Evolutionary conservation across 2,329 filamentous ascomycete genomes (phyloP).

Genomic region (Magnaporthiopsis poae): DNA sequence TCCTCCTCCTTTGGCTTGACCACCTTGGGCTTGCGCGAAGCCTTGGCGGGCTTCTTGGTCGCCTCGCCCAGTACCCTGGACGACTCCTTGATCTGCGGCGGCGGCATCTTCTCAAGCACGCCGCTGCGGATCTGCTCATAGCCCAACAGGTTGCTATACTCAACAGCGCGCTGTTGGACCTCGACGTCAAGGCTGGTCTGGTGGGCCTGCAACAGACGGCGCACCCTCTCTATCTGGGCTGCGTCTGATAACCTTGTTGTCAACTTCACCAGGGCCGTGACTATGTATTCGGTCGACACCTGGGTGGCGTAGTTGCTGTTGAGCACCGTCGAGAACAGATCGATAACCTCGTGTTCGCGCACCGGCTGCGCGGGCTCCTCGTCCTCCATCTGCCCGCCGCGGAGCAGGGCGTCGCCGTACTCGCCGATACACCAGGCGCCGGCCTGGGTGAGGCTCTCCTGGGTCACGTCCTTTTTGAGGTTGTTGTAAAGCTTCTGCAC

Average conservation of each 20-base stretch:
- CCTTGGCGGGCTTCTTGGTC: conserved; percentile 51
- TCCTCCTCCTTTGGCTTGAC: conserved; percentile 84
- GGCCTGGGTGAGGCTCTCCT: conserved; percentile 86
- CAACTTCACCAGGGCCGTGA: conserved; percentile 89
- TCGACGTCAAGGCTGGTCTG: conserved; percentile 87
- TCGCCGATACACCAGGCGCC: conserved; percentile 97
- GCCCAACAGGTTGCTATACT: conserved; percentile 89
- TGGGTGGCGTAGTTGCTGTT: conserved; percentile 92
- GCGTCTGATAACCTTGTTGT: conserved; percentile 77
- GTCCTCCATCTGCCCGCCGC: conserved; percentile 84
- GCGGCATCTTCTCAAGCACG: conserved; percentile 94
- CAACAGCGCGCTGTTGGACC: conserved; percentile 88
- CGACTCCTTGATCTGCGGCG: conserved; percentile 92
- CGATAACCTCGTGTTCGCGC: conserved; percentile 79
- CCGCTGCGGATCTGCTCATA: conserved; percentile 80
- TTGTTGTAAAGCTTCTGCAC: conserved; percentile 88
- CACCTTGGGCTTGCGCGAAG: conserved; percentile 65
- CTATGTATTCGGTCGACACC: conserved; percentile 87
- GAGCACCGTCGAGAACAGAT: conserved; percentile 83
- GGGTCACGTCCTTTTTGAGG: conserved; percentile 91
- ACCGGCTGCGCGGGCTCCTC: conserved; percentile 75
- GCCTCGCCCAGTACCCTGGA: conserved; percentile 81
- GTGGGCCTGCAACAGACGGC: conserved; percentile 65
- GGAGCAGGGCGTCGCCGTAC: conserved; percentile 82
- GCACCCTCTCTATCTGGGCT: conserved; percentile 76